These are phyloP conservation scores for Ustilago bromivora DNA, from an alignment of 1,284 basidiomycete genomes.

Conservation along the genomic window DNA sequence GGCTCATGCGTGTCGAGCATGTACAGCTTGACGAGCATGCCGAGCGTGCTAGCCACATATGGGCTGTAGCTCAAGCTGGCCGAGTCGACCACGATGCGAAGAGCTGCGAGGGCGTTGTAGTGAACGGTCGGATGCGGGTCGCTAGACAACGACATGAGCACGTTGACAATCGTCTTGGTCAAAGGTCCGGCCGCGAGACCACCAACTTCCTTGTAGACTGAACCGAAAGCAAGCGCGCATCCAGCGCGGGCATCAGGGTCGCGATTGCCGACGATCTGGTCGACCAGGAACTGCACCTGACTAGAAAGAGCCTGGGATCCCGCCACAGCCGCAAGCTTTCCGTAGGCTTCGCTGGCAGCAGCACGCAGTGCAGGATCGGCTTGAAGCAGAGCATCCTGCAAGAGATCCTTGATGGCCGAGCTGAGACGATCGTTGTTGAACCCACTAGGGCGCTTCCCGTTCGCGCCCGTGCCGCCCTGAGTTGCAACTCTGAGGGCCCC, in stretches of 20 bases:
- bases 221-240: constrained; percentile 92
- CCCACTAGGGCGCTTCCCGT: constrained; percentile 57
- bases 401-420: constrained; percentile 77
- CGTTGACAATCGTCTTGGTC: constrained; percentile 94
- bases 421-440: constrained; percentile 77
- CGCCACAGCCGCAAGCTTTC: constrained; percentile 84
- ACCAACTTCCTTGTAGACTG: constrained; percentile 92
- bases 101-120: constrained; percentile 88
- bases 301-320: constrained; percentile 86
- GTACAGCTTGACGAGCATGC: constrained; percentile 91
- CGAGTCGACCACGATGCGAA: constrained; percentile 88
- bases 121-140: constrained; percentile 98
- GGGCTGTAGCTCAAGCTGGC: constrained; percentile 92
- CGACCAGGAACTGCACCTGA: constrained; percentile 91
- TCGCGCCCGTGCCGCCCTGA: constrained; percentile 36
- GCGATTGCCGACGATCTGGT: constrained; percentile 95
- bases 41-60: constrained; percentile 87
- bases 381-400: constrained; percentile 87
- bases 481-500: constrained; percentile 75
- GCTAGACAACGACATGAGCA: constrained; percentile 92
- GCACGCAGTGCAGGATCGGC: constrained; percentile 82
- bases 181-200: constrained; percentile 92
- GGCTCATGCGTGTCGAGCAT: constrained; percentile 91
- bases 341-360: constrained; percentile 89
- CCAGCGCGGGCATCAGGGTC: constrained; percentile 93